Conservation (phyloP, 2,329 filamentous ascomycete species). For the Nemania diffusa region DNA sequence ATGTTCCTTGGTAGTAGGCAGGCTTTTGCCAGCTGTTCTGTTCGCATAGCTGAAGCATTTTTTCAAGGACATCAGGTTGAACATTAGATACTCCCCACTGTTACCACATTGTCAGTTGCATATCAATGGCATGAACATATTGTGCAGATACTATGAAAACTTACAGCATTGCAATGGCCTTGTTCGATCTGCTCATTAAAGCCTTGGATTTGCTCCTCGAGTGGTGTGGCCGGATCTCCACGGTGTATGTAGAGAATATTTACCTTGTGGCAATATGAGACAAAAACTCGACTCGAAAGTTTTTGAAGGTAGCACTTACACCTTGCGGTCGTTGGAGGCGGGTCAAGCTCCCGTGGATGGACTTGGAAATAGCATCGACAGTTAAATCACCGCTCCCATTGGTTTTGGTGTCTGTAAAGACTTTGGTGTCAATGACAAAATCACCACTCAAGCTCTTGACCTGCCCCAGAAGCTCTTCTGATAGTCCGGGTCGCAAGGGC, state of each 20-base stretch:
- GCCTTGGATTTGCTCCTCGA: conserved; percentile 51
- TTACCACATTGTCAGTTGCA: too few relatives aligned
- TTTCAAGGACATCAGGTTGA: conserved; percentile 44
- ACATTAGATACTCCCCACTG: conserved; percentile 55
- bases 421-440: conserved; percentile 52
- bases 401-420: conserved; percentile 44
- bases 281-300: too few relatives aligned
- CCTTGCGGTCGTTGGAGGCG: conserved; percentile 40
- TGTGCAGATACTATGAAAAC: too few relatives aligned
- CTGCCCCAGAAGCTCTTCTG: conserved; percentile 50
- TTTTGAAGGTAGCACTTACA: too few relatives aligned
- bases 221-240: conserved; percentile 48
- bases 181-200: conserved; percentile 49
- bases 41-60: conserved; percentile 50
- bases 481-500: conserved; percentile 45
- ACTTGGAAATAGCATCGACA: conserved; percentile 43
- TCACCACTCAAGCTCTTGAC: conserved; percentile 36
- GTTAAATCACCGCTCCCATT: conserved; percentile 48
- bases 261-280: conserved; percentile 41
- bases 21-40: conserved; percentile 51
- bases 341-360: conserved; percentile 45
- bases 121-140: too few relatives aligned
- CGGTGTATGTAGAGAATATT: conserved; percentile 53
- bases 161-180: conserved; percentile 47
- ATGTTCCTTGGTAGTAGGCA: conserved; percentile 54